Conservation (phyloP, 768 basidiomycete species). For the Dendrothele bispora region DNA sequence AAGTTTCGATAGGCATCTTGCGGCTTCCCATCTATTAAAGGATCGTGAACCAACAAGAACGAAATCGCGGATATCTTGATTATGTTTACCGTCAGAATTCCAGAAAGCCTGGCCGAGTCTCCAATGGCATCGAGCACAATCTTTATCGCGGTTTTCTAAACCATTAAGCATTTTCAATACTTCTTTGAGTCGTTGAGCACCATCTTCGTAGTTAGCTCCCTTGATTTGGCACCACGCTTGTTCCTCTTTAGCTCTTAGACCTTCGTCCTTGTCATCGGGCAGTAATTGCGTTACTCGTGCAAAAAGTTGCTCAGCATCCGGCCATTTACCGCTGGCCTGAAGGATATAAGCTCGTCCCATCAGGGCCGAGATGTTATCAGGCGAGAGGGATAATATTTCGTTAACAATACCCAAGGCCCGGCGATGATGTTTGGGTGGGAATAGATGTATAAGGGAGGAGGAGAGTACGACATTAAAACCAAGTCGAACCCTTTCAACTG, state of each 20-base stretch:
- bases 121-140: conserved; percentile 82
- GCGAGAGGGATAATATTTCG: conserved; percentile 62
- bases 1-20: conserved; percentile 78
- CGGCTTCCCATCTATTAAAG: conserved; percentile 39
- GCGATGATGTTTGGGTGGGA: conserved; percentile 86
- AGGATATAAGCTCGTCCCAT: conserved; percentile 77
- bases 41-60: conserved; percentile 7
- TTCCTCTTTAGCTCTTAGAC: conserved; percentile 76
- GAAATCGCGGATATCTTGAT: conserved; percentile 34
- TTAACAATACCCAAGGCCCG: conserved; percentile 76
- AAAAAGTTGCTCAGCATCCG: conserved; percentile 65
- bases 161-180: conserved; percentile 46
- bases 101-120: conserved; percentile 77
- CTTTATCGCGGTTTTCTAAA: conserved; percentile 47
- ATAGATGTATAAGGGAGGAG: conserved; percentile 79
- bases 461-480: conserved; percentile 74
- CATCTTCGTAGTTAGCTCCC: conserved; percentile 43
- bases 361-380: conserved; percentile 62
- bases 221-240: conserved; percentile 81
- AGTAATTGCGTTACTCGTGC: conserved; percentile 50
- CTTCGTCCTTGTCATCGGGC: conserved; percentile 43
- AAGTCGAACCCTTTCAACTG: conserved; percentile 55
- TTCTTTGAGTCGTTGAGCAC: conserved; percentile 44
- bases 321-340: conserved; percentile 64
- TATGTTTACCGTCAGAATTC: conserved; percentile 71